Percentiles rank a stretch among this genome's conserved stretches.
Conservation (phyloP, 768 basidiomycete genomes). For the Auricularia heimuer region DNA sequence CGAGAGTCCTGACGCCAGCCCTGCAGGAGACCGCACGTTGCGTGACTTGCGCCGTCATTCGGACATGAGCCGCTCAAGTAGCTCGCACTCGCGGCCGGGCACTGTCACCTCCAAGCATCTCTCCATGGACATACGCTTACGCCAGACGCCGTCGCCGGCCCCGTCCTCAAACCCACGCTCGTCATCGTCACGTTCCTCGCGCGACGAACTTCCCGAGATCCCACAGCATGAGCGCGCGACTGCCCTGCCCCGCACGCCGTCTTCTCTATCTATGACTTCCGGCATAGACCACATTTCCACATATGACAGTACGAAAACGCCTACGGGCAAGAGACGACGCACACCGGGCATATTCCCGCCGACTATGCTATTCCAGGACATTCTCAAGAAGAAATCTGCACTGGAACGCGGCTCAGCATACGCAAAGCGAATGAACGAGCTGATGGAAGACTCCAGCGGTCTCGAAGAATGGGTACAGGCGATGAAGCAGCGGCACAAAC, state of each 20-base stretch:
- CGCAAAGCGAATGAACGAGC: conserved; percentile 73
- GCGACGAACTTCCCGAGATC: conserved; percentile 1
- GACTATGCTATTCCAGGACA: conserved; percentile 63
- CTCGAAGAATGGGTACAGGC: conserved; percentile 64
- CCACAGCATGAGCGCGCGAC: neutral
- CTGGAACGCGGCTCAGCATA: conserved; percentile 66
- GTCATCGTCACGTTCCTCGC: neutral
- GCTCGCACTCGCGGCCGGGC: neutral
- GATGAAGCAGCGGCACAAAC: conserved; percentile 34
- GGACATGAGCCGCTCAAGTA: neutral
- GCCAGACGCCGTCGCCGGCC: neutral
- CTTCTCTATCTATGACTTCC: neutral
- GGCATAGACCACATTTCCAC: neutral
- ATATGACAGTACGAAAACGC: neutral
- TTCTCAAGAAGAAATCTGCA: conserved; percentile 42
- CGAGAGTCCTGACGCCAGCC: neutral
- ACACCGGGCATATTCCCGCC: conserved; percentile 4
- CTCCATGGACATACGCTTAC: neutral
- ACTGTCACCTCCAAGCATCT: neutral
- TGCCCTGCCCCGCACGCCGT: neutral
- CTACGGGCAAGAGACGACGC: conserved; percentile 1
- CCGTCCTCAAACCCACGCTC: neutral
- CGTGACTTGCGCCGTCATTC: neutral
- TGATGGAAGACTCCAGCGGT: conserved; percentile 66
- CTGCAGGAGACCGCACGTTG: neutral